Evolutionary conservation across 805 yeast genomes (phyloP).

Genomic region (Yamadazyma sp.): DNA sequence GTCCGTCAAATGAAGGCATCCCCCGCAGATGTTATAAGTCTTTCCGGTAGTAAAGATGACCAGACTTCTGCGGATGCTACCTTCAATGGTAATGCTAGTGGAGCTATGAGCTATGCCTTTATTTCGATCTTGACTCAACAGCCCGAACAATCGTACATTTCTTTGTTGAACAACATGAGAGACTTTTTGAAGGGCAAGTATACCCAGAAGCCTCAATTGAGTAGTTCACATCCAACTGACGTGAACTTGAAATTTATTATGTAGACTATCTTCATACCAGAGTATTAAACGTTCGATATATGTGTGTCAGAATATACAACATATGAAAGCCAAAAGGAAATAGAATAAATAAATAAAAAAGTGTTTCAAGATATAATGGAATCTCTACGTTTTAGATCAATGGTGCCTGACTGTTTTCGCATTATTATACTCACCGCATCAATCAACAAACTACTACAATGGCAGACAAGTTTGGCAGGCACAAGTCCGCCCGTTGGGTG

Average conservation of each 20-base stretch:
- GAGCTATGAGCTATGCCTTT: conserved; percentile 43
- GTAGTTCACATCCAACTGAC: conserved; percentile 40
- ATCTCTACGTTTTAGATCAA: too few species aligned
- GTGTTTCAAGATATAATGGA: too few species aligned
- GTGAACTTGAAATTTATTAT: conserved; percentile 36
- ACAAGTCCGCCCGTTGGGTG: conserved; percentile 45
- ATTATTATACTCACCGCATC: conserved; percentile 6
- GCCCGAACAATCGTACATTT: conserved; percentile 35
- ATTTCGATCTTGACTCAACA: conserved; percentile 26
- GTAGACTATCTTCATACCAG: conserved; percentile 6
- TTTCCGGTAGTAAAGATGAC: conserved; percentile 41
- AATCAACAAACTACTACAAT: conserved; percentile 13
- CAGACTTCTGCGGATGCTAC: conserved; percentile 42
- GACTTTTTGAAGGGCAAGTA: conserved; percentile 30
- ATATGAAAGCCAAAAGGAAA: background rate
- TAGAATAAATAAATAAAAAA: too few species aligned
- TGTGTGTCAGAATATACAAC: background rate
- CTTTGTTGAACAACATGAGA: conserved; percentile 39
- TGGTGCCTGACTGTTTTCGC: background rate
- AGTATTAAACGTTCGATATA: background rate
- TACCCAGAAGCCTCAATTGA: conserved; percentile 41
- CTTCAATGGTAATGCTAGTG: conserved; percentile 35
- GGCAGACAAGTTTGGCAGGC: conserved; percentile 42
- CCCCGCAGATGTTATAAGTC: conserved; percentile 38
- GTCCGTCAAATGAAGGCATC: conserved; percentile 31